These are phyloP conservation scores for Blastocystis sp. DNA, from an alignment of 352 stramenopile genomes.

Conservation along the genomic window DNA sequence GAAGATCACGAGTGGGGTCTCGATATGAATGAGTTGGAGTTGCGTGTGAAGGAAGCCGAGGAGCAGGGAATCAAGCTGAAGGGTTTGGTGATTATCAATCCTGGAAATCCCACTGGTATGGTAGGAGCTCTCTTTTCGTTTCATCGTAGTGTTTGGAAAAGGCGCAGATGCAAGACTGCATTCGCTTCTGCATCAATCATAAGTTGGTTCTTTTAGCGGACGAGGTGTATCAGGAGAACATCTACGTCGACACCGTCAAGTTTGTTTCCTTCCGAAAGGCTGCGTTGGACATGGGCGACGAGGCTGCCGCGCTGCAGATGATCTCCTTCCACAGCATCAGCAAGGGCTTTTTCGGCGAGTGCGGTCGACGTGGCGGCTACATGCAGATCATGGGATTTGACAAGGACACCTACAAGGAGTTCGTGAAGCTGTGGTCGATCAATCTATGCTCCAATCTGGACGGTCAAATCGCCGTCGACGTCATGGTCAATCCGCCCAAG, in stretches of 20 bases:
- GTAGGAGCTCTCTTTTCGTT: conserved; percentile 62
- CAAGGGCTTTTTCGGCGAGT: conserved; percentile 96
- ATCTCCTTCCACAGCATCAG: conserved; percentile 95
- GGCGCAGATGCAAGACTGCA: conserved; percentile 83
- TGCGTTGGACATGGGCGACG: conserved; percentile 74
- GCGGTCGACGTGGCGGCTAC: conserved; percentile 85
- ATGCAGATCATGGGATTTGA: conserved; percentile 88
- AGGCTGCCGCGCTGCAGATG: conserved; percentile 78
- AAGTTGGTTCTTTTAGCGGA: conserved; percentile 86
- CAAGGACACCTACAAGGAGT: conserved; percentile 76
- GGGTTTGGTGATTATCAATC: conserved; percentile 95
- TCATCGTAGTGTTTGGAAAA: conserved; percentile 64
- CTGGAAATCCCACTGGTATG: conserved; percentile 92
- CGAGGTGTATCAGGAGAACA: conserved; percentile 98
- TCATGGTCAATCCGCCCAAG: conserved; percentile 89
- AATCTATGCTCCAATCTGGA: conserved; percentile 88
- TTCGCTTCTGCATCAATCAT: conserved; percentile 83
- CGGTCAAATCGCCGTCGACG: conserved; percentile 87
- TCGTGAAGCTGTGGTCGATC: conserved; percentile 94
- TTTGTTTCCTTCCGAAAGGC: conserved; percentile 90
- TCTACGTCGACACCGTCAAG: conserved; percentile 79
- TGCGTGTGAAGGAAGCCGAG: conserved; percentile 71
- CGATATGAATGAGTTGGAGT: conserved; percentile 75
- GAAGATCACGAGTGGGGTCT: conserved; percentile 83
- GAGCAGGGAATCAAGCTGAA: conserved; percentile 78